These are phyloP conservation scores for Penicillium sp. DNA, from an alignment of 2,329 filamentous ascomycete species.

Conservation along the genomic window DNA sequence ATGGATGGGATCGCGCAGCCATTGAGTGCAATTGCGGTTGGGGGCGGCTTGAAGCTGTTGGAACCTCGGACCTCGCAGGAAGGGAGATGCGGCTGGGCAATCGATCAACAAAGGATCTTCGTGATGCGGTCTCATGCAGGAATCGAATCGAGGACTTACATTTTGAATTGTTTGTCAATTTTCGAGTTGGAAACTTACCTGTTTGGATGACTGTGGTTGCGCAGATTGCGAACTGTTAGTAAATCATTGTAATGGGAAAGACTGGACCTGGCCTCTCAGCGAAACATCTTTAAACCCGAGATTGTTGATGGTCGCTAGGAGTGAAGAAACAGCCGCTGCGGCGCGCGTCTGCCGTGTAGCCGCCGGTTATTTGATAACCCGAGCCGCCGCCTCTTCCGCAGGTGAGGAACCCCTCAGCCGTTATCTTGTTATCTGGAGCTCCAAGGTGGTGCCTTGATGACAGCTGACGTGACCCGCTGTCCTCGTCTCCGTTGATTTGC, in stretches of 20 bases:
- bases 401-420: constrained; percentile 16
- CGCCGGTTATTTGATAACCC: constrained; percentile 18
- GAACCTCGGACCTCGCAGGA: no score
- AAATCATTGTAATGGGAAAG: no score
- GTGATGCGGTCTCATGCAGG: no score
- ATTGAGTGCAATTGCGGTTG: constrained; percentile 19
- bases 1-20: constrained; percentile 36
- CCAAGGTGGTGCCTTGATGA: constrained; percentile 5
- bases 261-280: no score
- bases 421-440: constrained; percentile 12
- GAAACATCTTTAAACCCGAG: not conserved
- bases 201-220: not conserved
- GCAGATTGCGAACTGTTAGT: no score
- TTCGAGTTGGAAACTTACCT: constrained; percentile 5
- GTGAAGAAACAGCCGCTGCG: constrained; percentile 7
- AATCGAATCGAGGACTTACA: no score
- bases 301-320: constrained; percentile 12
- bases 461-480: not conserved
- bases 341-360: constrained; percentile 11
- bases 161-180: no score
- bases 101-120: no score
- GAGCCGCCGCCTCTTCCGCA: constrained; percentile 9
- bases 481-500: not conserved
- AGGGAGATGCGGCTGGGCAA: not conserved
- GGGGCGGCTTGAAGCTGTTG: no score